phyloP scores from a whole-genome alignment of 768 basidiomycete species.

The Coprinopsis cinerea region DNA sequence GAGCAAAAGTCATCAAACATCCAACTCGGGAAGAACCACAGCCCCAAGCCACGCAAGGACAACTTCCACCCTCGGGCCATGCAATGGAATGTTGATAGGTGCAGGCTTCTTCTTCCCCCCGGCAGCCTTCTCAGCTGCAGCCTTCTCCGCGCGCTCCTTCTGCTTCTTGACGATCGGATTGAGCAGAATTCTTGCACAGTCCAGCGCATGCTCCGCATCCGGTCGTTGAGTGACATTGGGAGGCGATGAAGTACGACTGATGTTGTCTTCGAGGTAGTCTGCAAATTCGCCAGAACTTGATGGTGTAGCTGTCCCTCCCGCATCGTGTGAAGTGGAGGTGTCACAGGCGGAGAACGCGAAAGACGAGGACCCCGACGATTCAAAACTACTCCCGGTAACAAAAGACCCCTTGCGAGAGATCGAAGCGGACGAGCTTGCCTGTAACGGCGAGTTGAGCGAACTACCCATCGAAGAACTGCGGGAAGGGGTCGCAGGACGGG shows the following conservation, averaged over 20 bases:
- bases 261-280: conserved; percentile 4
- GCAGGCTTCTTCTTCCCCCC: conserved; percentile 52
- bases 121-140: conserved; percentile 41
- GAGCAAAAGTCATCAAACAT: conserved; percentile 20
- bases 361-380: background rate
- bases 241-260: conserved; percentile 12
- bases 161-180: conserved; percentile 65
- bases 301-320: conserved; percentile 12
- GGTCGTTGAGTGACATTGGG: conserved; percentile 17
- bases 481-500: conserved; percentile 13
- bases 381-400: conserved; percentile 7
- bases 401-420: conserved; percentile 7
- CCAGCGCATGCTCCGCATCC: conserved; percentile 52
- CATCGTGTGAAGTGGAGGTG: background rate
- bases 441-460: background rate
- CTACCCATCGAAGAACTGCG: conserved; percentile 5
- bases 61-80: conserved; percentile 82
- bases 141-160: conserved; percentile 49
- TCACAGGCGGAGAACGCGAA: background rate
- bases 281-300: background rate
- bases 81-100: conserved; percentile 75
- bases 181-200: conserved; percentile 67
- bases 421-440: conserved; percentile 7
- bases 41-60: conserved; percentile 82
- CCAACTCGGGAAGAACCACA: conserved; percentile 72